Evolutionary conservation across 176 grass and related monocot genomes (phyloP).

Genomic region (Pharus latifolius): DNA sequence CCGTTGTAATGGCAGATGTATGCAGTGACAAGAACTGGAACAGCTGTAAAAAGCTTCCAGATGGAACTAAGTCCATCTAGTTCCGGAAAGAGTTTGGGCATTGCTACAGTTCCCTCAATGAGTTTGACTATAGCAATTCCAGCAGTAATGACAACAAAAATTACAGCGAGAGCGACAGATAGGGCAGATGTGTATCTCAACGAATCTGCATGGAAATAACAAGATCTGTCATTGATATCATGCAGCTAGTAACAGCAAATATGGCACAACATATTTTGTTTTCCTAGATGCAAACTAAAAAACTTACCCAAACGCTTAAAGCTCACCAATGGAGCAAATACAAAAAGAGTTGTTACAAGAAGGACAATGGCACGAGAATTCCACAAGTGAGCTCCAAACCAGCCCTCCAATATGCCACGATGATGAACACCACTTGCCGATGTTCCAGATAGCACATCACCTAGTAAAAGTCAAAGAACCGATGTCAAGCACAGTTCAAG

Average conservation of each 20-base stretch:
- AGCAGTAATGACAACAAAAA: slow-evolving; percentile 77
- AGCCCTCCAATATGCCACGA: slow-evolving; percentile 77
- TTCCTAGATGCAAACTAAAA: not conserved
- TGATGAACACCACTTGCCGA: slow-evolving; percentile 64
- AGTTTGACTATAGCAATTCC: slow-evolving; percentile 64
- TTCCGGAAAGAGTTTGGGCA: slow-evolving; percentile 71
- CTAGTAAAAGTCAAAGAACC: slow-evolving; percentile 22
- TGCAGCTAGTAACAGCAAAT: not conserved
- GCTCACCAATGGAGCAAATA: slow-evolving; percentile 85
- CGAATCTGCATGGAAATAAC: slow-evolving; percentile 49
- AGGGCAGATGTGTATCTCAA: slow-evolving; percentile 79
- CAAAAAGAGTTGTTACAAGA: slow-evolving; percentile 56
- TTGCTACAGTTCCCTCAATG: slow-evolving; percentile 40
- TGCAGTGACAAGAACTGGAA: slow-evolving; percentile 82
- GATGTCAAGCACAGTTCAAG: not conserved
- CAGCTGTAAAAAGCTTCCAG: slow-evolving; percentile 79
- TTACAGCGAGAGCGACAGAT: slow-evolving; percentile 72
- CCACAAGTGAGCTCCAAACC: slow-evolving; percentile 88
- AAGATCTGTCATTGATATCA: slow-evolving; percentile 10
- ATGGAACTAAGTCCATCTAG: slow-evolving; percentile 46
- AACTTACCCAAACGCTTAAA: slow-evolving; percentile 77
- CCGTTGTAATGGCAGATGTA: slow-evolving; percentile 89
- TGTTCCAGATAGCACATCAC: slow-evolving; percentile 91
- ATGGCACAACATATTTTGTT: slow-evolving; percentile 1
- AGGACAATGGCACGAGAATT: slow-evolving; percentile 69